Evolutionary conservation across 2,329 filamentous ascomycete genomes (phyloP), one percentile per base, ranked within the genome.

Genomic region (Fusarium sp.): DNA sequence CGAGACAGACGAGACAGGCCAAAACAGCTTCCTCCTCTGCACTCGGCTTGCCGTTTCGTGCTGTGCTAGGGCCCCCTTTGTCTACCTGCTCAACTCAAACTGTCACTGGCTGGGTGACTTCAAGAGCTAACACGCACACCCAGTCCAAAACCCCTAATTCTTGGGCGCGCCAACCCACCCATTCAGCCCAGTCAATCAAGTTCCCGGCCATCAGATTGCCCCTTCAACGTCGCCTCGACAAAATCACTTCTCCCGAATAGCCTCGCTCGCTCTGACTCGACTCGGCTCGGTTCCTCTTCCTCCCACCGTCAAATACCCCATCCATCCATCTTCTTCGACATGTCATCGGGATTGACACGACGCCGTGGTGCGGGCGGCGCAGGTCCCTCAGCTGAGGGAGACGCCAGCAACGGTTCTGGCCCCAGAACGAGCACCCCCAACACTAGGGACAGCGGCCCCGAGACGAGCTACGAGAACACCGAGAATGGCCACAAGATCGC

Each of bases 401-500:
- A 92, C 73, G 88, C 90, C 81, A 85, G 83, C 81, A 85, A 84
- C 73, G 83, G 83, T 48, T 80, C 92, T 72, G 69, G 65, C 67
- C 88, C 91, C 86, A 86, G 88, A 79, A 85, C 91, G 86, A 87
- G 90, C 80, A 88, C 87, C 54, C 84, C 83, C 79, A 89, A 89
- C 81, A 82, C 85, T 80, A 85, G 85, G 80, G 89, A 90, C 80
- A 85, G 79, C 80, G 86, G 83, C 74, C 91, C 90, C 80, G 91
- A 92, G 85, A 98, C 97, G 71, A 96, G 93, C 80, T 98, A 97
- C 87, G 93, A 95, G 86, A 95, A 89, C 82, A 89, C 93, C 83
- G 96, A 97, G 85, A 98, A 98, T 86, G 97, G 97, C 77, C 97
- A 98, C 89, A 98, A 97, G 89, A 98, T 99, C 84, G 97, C 95